Percentiles rank a stretch among this genome's conserved stretches.
Evolutionary conservation across 139 green algal genomes (phyloP).

Genomic region (Pedinophyceae sp.): DNA sequence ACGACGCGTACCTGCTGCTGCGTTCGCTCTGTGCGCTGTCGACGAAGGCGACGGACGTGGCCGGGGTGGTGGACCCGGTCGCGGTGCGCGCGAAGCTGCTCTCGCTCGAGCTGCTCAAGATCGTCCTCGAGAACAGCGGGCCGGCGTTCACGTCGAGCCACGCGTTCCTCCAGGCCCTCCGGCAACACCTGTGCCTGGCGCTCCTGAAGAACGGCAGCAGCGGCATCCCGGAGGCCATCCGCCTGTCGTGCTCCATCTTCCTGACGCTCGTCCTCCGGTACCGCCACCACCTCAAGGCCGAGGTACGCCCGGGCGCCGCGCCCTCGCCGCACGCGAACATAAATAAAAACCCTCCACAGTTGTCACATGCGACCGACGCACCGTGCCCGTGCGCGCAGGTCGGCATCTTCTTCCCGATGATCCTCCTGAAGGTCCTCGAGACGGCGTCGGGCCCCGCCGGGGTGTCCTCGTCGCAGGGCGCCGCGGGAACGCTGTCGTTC

Average conservation of each 20-base stretch:
- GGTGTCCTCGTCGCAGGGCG: background rate
- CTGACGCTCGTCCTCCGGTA: conserved; percentile 68
- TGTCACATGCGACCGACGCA: background rate
- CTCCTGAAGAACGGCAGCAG: conserved; percentile 84
- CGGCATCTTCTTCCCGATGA: conserved; percentile 95
- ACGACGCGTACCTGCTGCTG: conserved; percentile 94
- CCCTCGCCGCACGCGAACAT: too few relatives aligned
- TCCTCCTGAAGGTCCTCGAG: conserved; percentile 79
- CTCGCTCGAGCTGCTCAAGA: conserved; percentile 88
- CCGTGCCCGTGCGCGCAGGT: conserved; percentile 20
- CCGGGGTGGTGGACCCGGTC: conserved; percentile 37
- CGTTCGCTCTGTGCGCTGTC: conserved; percentile 92
- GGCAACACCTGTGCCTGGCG: conserved; percentile 87
- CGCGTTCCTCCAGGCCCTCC: conserved; percentile 68
- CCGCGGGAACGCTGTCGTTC: background rate
- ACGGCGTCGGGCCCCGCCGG: conserved; percentile 3
- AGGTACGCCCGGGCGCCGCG: background rate
- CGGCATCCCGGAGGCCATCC: conserved; percentile 30
- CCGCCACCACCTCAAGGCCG: conserved; percentile 60
- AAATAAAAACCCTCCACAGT: too few relatives aligned
- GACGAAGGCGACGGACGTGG: conserved; percentile 46
- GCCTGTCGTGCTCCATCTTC: conserved; percentile 81
- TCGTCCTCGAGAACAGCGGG: conserved; percentile 88
- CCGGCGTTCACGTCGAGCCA: conserved; percentile 57
- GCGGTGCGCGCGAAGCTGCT: conserved; percentile 63